Evolutionary conservation across 2,329 filamentous ascomycete species (phyloP).

Genomic region (Calonectria pseudoreteaudii): DNA sequence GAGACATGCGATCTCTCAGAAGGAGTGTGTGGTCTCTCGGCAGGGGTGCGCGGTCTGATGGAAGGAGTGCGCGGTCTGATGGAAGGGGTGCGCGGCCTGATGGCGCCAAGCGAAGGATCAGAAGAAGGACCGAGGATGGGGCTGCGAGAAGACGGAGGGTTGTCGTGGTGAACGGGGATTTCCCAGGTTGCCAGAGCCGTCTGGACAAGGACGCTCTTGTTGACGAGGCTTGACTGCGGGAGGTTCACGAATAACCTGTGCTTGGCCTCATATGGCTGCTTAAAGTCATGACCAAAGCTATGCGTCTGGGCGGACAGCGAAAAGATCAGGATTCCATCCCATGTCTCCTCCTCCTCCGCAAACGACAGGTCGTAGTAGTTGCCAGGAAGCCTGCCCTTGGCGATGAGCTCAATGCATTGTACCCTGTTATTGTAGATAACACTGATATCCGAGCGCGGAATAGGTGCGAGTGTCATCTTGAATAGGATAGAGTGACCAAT

Average conservation of each 20-base stretch:
- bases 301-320: neutral
- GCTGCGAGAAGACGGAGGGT: neutral
- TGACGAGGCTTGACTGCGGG: neutral
- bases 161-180: neutral
- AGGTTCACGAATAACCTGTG: neutral
- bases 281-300: neutral
- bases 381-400: neutral
- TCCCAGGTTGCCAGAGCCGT: neutral
- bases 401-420: neutral
- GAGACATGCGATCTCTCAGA: no score
- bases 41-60: neutral
- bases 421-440: neutral
- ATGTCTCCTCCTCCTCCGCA: neutral
- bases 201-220: neutral
- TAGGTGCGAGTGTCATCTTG: neutral
- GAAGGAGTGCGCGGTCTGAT: neutral
- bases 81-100: neutral
- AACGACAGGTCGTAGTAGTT: neutral
- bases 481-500: neutral
- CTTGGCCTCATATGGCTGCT: neutral
- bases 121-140: neutral
- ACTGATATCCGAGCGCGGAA: neutral
- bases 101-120: neutral
- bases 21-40: neutral
- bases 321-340: neutral